Evolutionary conservation across 2,329 filamentous ascomycete species (phyloP).

Genomic region (Trichoderma guizhouense): DNA sequence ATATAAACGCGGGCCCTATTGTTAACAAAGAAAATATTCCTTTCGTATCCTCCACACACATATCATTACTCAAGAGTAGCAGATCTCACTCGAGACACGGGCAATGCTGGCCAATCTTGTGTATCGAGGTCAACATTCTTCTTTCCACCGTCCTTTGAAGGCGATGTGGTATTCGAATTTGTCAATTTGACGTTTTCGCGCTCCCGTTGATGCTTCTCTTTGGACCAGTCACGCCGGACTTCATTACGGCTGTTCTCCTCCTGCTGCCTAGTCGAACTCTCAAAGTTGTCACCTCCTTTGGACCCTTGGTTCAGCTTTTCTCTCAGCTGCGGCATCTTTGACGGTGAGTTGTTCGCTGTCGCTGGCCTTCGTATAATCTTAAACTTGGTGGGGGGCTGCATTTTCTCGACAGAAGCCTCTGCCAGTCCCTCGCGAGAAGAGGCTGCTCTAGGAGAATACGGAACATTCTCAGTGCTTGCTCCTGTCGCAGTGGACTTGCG

Average conservation of each 20-base stretch:
- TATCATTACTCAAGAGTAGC: constrained; percentile 16
- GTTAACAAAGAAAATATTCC: background rate
- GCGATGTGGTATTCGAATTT: background rate
- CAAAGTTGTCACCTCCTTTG: background rate
- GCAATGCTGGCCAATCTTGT: constrained; percentile 29
- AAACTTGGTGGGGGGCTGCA: background rate
- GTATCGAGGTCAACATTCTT: constrained; percentile 13
- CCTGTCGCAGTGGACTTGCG: background rate
- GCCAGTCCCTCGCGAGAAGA: background rate
- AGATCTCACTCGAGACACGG: constrained; percentile 26
- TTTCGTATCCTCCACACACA: background rate
- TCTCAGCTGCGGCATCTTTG: background rate
- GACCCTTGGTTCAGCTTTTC: background rate
- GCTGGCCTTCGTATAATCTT: background rate
- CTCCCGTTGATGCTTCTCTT: background rate
- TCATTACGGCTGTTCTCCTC: background rate
- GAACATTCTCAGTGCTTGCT: background rate
- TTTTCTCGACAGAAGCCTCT: background rate
- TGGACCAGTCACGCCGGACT: background rate
- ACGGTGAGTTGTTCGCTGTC: background rate
- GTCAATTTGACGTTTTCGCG: background rate
- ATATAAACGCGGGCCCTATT: background rate
- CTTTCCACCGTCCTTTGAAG: background rate
- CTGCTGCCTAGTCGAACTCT: background rate
- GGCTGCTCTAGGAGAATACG: background rate